Conservation (phyloP, 306 rosid genomes). For the Mucuna pruriens region DNA sequence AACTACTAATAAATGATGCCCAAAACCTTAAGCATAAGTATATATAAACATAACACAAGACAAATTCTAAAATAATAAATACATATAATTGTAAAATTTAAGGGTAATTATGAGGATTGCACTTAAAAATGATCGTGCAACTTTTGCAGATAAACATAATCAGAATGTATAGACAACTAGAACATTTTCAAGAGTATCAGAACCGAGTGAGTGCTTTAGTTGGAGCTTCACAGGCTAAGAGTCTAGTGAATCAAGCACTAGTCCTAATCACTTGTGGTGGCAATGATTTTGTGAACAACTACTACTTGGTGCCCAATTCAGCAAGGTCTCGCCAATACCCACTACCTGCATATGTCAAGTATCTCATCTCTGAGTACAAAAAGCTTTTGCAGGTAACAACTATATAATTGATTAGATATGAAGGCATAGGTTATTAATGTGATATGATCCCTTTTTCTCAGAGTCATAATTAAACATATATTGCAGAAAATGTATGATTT, state of each 20-base stretch:
- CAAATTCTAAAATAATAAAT: not conserved
- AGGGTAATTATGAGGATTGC: not conserved
- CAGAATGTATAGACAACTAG: slow-evolving; percentile 61
- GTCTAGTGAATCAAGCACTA: slow-evolving; percentile 55
- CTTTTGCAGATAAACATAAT: slow-evolving; percentile 63
- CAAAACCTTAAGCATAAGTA: not conserved
- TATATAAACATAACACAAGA: not conserved
- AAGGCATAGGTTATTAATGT: too few species aligned
- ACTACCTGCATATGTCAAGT: slow-evolving; percentile 65
- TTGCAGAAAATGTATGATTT: too few species aligned
- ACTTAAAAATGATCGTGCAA: not conserved
- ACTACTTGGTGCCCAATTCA: slow-evolving; percentile 71
- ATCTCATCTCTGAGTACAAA: slow-evolving; percentile 60
- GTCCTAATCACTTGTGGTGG: slow-evolving; percentile 76
- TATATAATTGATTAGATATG: too few species aligned
- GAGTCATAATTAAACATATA: too few species aligned
- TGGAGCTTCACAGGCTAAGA: slow-evolving; percentile 48
- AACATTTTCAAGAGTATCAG: slow-evolving; percentile 65
- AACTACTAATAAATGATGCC: not conserved
- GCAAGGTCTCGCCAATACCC: slow-evolving; percentile 70
- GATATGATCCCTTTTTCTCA: too few species aligned
- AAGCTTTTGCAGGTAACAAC: slow-evolving; percentile 63
- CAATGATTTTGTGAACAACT: slow-evolving; percentile 88
- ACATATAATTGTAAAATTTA: not conserved
- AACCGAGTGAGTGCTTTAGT: slow-evolving; percentile 46